Base-by-base conservation (phyloP, 169 alveolate species). In the Cryptosporidium parvum region DNA sequence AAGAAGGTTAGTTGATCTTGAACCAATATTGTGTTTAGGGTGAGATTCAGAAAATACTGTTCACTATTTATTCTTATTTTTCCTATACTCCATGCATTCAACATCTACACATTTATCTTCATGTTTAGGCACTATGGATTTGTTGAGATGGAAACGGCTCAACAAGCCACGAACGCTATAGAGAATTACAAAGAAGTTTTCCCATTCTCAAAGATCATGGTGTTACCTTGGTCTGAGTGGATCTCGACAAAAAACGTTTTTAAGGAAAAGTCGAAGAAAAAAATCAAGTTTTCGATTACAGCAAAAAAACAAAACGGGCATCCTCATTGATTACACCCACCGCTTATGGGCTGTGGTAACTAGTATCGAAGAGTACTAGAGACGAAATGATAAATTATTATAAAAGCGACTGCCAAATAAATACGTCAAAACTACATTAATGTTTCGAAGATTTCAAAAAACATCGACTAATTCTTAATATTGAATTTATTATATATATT, bases 181-280 rank as follows among this genome's bases (percentile, higher is more conserved):
- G 75, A 80, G 16, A 62, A 51, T 67, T 80, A 44, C 56, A 80
- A 45, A 44, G 44, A 80, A 6, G 39, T 37, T 26, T 80, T 67
- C 23, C 89, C 89, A 29, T 42, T 23, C 26, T 80, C 89, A 37
- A 80, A 65, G 26, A 42, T 80, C 2, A 62, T 44, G 21, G 39
- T 80, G 12, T 62, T 80, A 44, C 89, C 89, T 18, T 80, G 89
- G 89, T 80, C 89, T 0, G 45, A 65, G 23, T 80, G 89, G 89
- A 39, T 80, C 21, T 80, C 75, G 8, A 65, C 44, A 31, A 80
- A 59, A 29, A 45, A 67, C 10, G 26, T 16, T 7, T 65, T 65
- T 33, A 65, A 39, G 26, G 51, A 37, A 29, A 80, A 80, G 45
- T 37, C 67, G 4, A 80, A 42, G 42, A 61, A 31, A 80, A 80